Conservation (phyloP, 441 rosid species). For the Pelargonium australe region DNA sequence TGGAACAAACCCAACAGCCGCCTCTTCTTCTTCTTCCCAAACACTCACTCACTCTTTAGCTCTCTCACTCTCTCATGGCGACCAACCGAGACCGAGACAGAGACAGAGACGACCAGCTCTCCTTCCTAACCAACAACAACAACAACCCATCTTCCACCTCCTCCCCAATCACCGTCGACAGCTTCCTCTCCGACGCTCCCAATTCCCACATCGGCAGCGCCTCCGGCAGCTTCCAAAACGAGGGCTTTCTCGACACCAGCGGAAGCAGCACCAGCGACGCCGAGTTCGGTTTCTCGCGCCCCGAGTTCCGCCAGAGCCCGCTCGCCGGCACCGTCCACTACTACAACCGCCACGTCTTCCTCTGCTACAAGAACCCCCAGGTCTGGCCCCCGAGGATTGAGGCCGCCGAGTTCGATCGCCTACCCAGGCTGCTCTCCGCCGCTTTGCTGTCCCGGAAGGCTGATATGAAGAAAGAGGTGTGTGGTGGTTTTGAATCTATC, state of each 20-base stretch:
- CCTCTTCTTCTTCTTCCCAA: neutral
- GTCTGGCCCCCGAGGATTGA: conserved; percentile 95
- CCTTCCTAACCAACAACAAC: conserved; percentile 24
- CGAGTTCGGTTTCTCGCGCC: conserved; percentile 76
- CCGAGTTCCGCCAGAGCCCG: conserved; percentile 60
- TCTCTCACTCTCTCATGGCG: conserved; percentile 33
- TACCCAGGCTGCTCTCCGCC: conserved; percentile 91
- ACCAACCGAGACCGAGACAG: conserved; percentile 30
- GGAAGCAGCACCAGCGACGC: conserved; percentile 34
- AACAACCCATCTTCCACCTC: conserved; percentile 51
- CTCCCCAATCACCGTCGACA: conserved; percentile 57
- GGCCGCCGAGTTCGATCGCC: conserved; percentile 99
- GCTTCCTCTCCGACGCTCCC: conserved; percentile 48
- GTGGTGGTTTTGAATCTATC: conserved; percentile 6
- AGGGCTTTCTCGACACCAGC: conserved; percentile 40
- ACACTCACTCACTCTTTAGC: neutral
- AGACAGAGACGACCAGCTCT: conserved; percentile 56
- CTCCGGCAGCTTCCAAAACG: conserved; percentile 80
- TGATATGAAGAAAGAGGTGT: conserved; percentile 70
- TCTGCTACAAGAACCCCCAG: conserved; percentile 89
- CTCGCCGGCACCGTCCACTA: conserved; percentile 75
- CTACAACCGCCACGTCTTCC: conserved; percentile 80
- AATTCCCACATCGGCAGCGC: conserved; percentile 52
- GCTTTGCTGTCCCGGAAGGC: conserved; percentile 64
- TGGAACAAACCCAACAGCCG: too few species aligned